These are phyloP conservation scores for Multifurca ochricompacta DNA, from an alignment of 768 basidiomycete species.

Conservation along the genomic window DNA sequence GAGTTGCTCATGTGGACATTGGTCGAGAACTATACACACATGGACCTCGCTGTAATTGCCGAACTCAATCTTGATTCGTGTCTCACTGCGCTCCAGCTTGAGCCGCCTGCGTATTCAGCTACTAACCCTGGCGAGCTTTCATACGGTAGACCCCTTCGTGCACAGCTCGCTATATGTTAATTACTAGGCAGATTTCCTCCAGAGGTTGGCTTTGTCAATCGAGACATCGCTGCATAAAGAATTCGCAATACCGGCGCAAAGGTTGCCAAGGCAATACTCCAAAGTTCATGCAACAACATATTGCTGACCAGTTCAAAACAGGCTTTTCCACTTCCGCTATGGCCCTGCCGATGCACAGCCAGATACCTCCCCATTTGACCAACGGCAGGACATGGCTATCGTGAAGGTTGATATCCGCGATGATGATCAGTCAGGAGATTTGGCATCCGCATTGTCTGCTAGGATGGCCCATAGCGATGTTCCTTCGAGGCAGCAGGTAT, in stretches of 20 bases:
- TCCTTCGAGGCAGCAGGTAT: constrained; percentile 47
- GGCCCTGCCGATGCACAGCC: constrained; percentile 38
- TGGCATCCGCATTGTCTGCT: constrained; percentile 38
- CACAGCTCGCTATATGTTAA: constrained; percentile 9
- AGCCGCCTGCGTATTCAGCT: constrained; percentile 30
- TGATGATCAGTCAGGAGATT: constrained; percentile 44
- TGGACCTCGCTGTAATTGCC: constrained; percentile 57
- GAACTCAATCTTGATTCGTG: constrained; percentile 47
- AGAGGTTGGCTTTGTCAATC: constrained; percentile 34
- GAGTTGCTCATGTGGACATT: constrained; percentile 47
- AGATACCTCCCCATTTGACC: constrained; percentile 22
- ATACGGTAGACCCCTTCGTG: constrained; percentile 7
- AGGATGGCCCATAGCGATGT: constrained; percentile 22
- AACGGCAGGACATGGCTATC: constrained; percentile 33
- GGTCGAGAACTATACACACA: constrained; percentile 58
- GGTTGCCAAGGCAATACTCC: constrained; percentile 29
- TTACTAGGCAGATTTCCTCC: constrained; percentile 41
- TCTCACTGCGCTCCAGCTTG: constrained; percentile 39
- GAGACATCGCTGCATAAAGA: constrained; percentile 29
- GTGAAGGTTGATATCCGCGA: constrained; percentile 46
- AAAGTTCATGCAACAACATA: constrained; percentile 15
- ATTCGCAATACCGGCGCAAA: constrained; percentile 31
- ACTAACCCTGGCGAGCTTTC: constrained; percentile 38
- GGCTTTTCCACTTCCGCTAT: constrained; percentile 51
- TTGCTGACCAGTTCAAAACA: constrained; percentile 19